Conservation (phyloP, 495 filamentous ascomycete genomes). For the Penicillium silybi region DNA sequence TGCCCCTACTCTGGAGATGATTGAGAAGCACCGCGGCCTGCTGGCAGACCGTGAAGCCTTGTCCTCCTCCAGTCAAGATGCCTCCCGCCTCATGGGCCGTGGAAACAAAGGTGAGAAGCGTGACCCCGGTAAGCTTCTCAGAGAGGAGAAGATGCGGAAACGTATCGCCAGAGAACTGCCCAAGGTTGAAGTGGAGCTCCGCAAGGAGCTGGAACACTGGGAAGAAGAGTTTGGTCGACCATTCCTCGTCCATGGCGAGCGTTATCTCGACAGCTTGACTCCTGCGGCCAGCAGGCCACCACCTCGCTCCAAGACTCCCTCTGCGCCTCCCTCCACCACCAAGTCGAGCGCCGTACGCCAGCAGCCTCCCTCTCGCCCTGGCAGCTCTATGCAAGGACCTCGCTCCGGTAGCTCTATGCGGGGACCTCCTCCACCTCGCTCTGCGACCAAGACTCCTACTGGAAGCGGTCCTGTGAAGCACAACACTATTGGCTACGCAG, state of each 20-base stretch:
- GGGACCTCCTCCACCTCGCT: conserved; percentile 50
- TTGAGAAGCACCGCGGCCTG: conserved; percentile 80
- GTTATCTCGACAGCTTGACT: conserved; percentile 78
- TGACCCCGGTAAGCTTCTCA: conserved; percentile 88
- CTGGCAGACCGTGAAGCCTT: conserved; percentile 86
- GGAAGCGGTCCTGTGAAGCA: conserved; percentile 46
- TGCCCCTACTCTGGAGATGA: conserved; percentile 71
- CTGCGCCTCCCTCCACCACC: conserved; percentile 45
- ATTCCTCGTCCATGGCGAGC: conserved; percentile 86
- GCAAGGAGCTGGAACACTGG: conserved; percentile 77
- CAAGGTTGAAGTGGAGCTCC: conserved; percentile 79
- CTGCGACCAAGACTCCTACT: conserved; percentile 68
- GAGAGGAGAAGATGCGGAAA: conserved; percentile 98
- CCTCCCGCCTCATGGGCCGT: conserved; percentile 83
- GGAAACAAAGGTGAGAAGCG: conserved; percentile 86
- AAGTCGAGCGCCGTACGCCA: conserved; percentile 23
- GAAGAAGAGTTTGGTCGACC: conserved; percentile 92
- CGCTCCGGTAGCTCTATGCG: conserved; percentile 48
- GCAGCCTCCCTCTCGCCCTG: conserved; percentile 35
- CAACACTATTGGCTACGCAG: conserved; percentile 53
- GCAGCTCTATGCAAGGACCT: conserved; percentile 46
- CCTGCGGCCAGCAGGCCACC: conserved; percentile 57
- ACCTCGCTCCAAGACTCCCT: conserved; percentile 77
- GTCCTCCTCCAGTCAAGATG: conserved; percentile 83
- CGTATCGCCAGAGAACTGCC: conserved; percentile 92